Base-by-base conservation (phyloP, 495 filamentous ascomycete species). In the Aspergillus heteromorphus region DNA sequence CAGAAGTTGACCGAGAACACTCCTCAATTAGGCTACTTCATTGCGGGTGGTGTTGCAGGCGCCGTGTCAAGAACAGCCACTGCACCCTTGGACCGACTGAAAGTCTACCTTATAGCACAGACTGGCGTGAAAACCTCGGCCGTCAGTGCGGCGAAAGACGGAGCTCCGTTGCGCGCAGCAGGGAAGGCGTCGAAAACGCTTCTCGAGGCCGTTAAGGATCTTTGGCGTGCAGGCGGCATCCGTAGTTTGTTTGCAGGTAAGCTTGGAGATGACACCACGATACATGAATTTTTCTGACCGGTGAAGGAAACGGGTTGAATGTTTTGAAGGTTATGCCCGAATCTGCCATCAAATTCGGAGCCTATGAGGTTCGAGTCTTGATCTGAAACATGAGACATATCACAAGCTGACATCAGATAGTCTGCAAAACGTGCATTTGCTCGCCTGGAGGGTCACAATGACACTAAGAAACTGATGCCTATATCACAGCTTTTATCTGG, bases 301-400 rank as follows among this genome's bases (percentile, higher is more conserved):
- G 25, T n/a, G 29, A 60, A 97, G 93, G 93, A 25, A 98, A 98
- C 65, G 93, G 93, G 7, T 78, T 98, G 54, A 98, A 98, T 63
- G 92, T 97, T 9, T 63, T 97, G 59, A 98, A 98, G 71, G 91
- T 98, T 45, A 92, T 97, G 86, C 93, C 93, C 6, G 93, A 98
- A 69, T 96, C 92, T 6, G 93, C 93, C 30, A 96, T 98, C 61
- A 93, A 87, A 56, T 98, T 98, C 70, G 93, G 93, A 48, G 92
- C 90, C 6, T 98, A 97, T 62, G 93, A 89, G 75, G 85, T 86
- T 66, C 54, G 68, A 60, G 36, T 9, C 38, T 31, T 51, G 13
- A 47, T 57, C 14, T 19, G n/a, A 29, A 40, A n/a, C n/a, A n/a
- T n/a, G n/a, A n/a, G n/a, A n/a, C 13, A 9, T 40, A 10, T n/a